These are phyloP conservation scores for Candida argentea DNA, from an alignment of 805 yeast genomes.

Conservation along the genomic window DNA sequence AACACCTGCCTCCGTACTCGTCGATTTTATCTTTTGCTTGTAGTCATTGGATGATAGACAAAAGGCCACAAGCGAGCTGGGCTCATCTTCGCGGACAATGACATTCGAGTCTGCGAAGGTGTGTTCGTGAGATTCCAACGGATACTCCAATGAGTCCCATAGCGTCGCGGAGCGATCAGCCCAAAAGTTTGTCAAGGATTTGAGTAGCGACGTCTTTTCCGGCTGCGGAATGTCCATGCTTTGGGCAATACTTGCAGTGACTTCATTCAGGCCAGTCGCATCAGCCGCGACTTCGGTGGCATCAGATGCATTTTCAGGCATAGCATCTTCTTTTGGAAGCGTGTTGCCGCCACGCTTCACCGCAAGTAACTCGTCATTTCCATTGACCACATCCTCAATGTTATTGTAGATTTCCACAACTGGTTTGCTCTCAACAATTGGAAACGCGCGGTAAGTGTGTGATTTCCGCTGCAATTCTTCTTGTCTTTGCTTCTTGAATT, in stretches of 20 bases:
- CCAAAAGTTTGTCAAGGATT: constrained; percentile 86
- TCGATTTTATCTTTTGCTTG: constrained; percentile 44
- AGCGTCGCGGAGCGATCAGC: constrained; percentile 92
- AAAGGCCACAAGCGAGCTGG: constrained; percentile 87
- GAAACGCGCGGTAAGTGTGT: constrained; percentile 55
- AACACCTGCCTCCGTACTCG: constrained; percentile 15
- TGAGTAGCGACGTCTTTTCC: constrained; percentile 71
- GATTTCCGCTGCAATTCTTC: constrained; percentile 54
- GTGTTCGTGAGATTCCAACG: constrained; percentile 73
- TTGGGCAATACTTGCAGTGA: constrained; percentile 3
- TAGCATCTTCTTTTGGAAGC: constrained; percentile 1
- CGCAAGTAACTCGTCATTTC: constrained; percentile 13
- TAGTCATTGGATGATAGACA: constrained; percentile 84
- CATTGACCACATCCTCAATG: constrained; percentile 78
- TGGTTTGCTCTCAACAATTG: constrained; percentile 69
- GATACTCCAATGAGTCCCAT: constrained; percentile 89
- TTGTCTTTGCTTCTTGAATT: constrained; percentile 83
- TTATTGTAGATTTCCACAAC: constrained; percentile 85
- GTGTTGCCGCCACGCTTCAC: constrained; percentile 2
- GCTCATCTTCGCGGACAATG: constrained; percentile 92
- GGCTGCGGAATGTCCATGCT: constrained; percentile 28
- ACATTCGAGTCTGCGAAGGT: constrained; percentile 90
- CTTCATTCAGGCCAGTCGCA: constrained; percentile 1
- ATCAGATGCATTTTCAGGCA: background rate
- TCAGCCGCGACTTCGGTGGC: constrained; percentile 1